Conservation (phyloP, 192 early-diverging fungal genomes). For the Linnemannia zychae region DNA sequence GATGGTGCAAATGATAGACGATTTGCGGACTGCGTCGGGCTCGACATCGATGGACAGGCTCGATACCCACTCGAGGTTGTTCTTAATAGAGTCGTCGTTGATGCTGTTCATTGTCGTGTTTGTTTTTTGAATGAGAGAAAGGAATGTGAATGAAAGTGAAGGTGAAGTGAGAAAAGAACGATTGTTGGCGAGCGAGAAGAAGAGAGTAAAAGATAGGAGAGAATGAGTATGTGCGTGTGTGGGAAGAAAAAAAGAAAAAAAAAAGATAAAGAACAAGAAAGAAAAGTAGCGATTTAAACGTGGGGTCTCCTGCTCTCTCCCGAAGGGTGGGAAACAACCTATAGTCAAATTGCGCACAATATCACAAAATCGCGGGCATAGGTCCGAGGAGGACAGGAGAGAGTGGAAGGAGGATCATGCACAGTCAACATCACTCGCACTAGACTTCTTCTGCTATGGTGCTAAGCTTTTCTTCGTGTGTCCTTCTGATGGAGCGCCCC, state of each 20-base stretch:
- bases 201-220: constrained; percentile 1
- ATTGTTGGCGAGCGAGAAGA: background rate
- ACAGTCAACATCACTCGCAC: background rate
- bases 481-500: background rate
- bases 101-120: constrained; percentile 14
- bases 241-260: background rate
- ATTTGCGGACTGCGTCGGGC: constrained; percentile 74
- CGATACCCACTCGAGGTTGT: constrained; percentile 81
- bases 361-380: constrained; percentile 2
- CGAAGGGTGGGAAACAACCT: background rate
- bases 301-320: background rate
- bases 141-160: constrained; percentile 14
- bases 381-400: background rate
- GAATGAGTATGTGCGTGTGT: background rate
- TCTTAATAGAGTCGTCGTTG: constrained; percentile 58
- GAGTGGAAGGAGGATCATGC: background rate
- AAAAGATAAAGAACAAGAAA: background rate
- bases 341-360: background rate
- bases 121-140: background rate
- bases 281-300: background rate
- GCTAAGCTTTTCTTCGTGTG: background rate
- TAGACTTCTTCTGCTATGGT: background rate
- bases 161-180: background rate
- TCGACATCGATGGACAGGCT: constrained; percentile 72
- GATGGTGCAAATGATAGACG: constrained; percentile 88